Conservation (phyloP, 2,329 filamentous ascomycete genomes). For the Capronia americana region DNA sequence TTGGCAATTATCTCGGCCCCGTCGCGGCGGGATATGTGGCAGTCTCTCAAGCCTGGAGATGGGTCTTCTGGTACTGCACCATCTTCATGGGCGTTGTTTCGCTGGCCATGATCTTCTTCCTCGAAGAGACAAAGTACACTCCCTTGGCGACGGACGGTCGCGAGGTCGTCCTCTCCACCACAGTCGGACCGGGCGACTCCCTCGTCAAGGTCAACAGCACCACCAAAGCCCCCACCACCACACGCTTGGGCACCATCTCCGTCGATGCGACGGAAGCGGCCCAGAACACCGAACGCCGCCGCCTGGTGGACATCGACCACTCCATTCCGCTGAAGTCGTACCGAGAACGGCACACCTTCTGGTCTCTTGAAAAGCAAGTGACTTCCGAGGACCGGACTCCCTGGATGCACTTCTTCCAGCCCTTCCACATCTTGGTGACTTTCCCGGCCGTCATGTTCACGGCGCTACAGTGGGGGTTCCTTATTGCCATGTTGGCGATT, state of each 20-base stretch:
- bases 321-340: conserved; percentile 42
- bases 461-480: conserved; percentile 49
- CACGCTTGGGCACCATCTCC: conserved; percentile 17
- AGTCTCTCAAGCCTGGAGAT: conserved; percentile 46
- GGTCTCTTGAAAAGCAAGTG: conserved; percentile 36
- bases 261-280: conserved; percentile 24
- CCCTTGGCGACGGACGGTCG: conserved; percentile 35
- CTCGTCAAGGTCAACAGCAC: conserved; percentile 30
- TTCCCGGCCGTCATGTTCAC: conserved; percentile 53
- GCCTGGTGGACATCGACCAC: conserved; percentile 40
- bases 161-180: conserved; percentile 14
- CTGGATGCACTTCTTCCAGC: conserved; percentile 45
- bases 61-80: conserved; percentile 46
- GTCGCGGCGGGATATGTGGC: conserved; percentile 47
- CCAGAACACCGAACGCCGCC: conserved; percentile 30
- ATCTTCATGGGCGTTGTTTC: conserved; percentile 44
- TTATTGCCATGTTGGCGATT: conserved; percentile 48
- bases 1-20: conserved; percentile 45
- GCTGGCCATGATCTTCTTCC: conserved; percentile 45
- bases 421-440: conserved; percentile 42
- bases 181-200: conserved; percentile 5
- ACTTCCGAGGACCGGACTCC: conserved; percentile 39
- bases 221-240: conserved; percentile 9
- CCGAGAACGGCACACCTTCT: conserved; percentile 40
- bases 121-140: conserved; percentile 49